Base-by-base conservation (phyloP, 768 basidiomycete species). In the Polyporus arcularius region DNA sequence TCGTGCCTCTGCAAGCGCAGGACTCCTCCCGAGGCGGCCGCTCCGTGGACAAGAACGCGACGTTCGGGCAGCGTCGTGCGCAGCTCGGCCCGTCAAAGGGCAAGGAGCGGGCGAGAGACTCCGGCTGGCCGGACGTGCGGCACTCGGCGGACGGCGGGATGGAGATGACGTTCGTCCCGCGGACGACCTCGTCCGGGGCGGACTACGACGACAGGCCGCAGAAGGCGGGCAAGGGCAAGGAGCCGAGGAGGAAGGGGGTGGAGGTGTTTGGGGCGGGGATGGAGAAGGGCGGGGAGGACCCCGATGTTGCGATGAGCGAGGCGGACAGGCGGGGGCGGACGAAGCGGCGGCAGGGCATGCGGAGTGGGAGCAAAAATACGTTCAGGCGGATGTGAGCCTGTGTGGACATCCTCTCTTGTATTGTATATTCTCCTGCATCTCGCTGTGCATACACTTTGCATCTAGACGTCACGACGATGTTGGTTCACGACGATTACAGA, bases 331-430 rank as follows among this genome's bases (percentile, higher is more conserved):
- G 80, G 43, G 96, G 96, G n/a, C 79, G 96, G 74, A 87, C 82
- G 38, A 82, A 90, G 40, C 81, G 92, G 67, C 78, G 96, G 72
- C 85, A 85, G 68, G 90, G 87, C 9, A 81, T 89, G 53, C 81
- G 96, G 53, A 97, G 94, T 71, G 96, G 95, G 32, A 94, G 92
- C 72, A 94, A 87, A 78, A 98, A 96, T 73, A 85, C 83, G 2
- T 92, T 94, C 72, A 69, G 74, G 60, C 62, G 65, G 54, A 60
- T 68, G 62, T 71, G 64, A 65, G 26, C 46, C 40, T 60, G 45
- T 31, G 35, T 15, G 41, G 50, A 6, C 26, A 7, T 53, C 21
- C 47, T 55, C 35, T 30, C 28, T 46, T 57, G 45, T 53, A 32
- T 32, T 46, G 28, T 46, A 43, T 35, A 35, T 35, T 49, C 26